Evolutionary conservation across 768 basidiomycete genomes (phyloP), one percentile per base, ranked within the genome.

Genomic region (Rhodotorula sphaerocarpa): DNA sequence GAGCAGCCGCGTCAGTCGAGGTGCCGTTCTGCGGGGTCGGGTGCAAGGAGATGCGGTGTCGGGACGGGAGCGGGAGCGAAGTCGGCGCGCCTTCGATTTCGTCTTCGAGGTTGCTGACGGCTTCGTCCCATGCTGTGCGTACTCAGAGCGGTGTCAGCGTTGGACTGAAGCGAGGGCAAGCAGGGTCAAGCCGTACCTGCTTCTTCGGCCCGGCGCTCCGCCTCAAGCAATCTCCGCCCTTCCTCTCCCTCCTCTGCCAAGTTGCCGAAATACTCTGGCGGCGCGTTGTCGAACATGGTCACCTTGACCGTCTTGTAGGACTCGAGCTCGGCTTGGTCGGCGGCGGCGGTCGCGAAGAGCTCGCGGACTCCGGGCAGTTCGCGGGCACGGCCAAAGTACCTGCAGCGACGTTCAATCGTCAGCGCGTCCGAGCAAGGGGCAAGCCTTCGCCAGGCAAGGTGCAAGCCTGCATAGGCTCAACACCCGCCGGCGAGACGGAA

Each of bases 351-450:
- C 73, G 86, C 79, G 73, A 96, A 97, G n/a, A 99, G 81, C 75
- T 97, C 93, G 61, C 86, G 85, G 16, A 96, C 90, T 43, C 93
- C 92, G 0, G 93, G 93, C 3, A 99, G 79, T 58, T 97, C 93
- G 74, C 90, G 93, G 6, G 93, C 90, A 33, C 92, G 86, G 59
- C 92, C 93, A 74, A 99, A 97, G 76, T 96, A 97, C 74, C 91
- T 93, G 63, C 12, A 39, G 42, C 33, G 27, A n/a, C 7, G 28
- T 10, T 10, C 1, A 3, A 7, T 20, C 28, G 51, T 45, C 28
- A 54, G n/a, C n/a, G n/a, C n/a, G n/a, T n/a, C n/a, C n/a, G n/a
- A n/a, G n/a, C n/a, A 41, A 15, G 36, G 36, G 36, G 16, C 36
- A 39, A 39, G 16, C 33, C 20, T 28, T 18, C 9, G 52, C 28